phyloP scores from a whole-genome alignment of 495 filamentous ascomycete genomes.

The Cryomyces antarcticus region DNA sequence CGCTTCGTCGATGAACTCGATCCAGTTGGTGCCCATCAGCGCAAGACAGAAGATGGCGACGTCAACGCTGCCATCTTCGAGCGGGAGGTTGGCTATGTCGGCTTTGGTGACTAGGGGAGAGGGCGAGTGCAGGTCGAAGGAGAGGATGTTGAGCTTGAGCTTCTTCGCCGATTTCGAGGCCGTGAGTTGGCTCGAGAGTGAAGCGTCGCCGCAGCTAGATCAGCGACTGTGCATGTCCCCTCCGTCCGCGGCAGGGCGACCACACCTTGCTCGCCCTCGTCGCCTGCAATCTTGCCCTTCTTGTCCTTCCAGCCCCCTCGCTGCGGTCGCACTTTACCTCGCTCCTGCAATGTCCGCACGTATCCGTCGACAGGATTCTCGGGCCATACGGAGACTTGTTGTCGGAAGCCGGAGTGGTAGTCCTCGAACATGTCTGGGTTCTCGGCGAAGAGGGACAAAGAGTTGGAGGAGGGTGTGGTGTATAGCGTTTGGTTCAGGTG shows the following conservation, averaged over 20 bases:
- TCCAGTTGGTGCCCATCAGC: slow-evolving; percentile 97
- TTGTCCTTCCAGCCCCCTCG: slow-evolving; percentile 6
- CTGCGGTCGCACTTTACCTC: slow-evolving; percentile 22
- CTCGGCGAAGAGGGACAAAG: slow-evolving; percentile 54
- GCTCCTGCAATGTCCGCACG: slow-evolving; percentile 40
- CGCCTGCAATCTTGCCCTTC: neutral
- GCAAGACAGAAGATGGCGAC: slow-evolving; percentile 86
- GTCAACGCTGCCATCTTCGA: slow-evolving; percentile 52
- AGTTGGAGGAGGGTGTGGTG: slow-evolving; percentile 63
- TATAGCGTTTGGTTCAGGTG: slow-evolving; percentile 94
- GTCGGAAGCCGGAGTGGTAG: slow-evolving; percentile 87
- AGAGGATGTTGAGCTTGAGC: slow-evolving; percentile 44
- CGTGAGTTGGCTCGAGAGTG: slow-evolving; percentile 40
- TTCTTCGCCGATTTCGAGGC: slow-evolving; percentile 27
- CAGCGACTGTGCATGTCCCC: slow-evolving; percentile 56
- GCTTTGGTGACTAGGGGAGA: slow-evolving; percentile 55
- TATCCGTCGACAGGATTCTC: slow-evolving; percentile 84
- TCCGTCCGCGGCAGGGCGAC: slow-evolving; percentile 11
- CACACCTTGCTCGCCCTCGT: neutral
- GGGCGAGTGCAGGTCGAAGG: slow-evolving; percentile 35
- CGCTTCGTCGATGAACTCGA: slow-evolving; percentile 88
- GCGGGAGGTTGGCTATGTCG: slow-evolving; percentile 66
- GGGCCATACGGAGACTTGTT: slow-evolving; percentile 87
- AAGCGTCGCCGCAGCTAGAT: slow-evolving; percentile 65
- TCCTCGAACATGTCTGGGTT: slow-evolving; percentile 81